Evolutionary conservation across 2,329 filamentous ascomycete genomes (phyloP).

Genomic region (Pseudophaeomoniella oleicola): DNA sequence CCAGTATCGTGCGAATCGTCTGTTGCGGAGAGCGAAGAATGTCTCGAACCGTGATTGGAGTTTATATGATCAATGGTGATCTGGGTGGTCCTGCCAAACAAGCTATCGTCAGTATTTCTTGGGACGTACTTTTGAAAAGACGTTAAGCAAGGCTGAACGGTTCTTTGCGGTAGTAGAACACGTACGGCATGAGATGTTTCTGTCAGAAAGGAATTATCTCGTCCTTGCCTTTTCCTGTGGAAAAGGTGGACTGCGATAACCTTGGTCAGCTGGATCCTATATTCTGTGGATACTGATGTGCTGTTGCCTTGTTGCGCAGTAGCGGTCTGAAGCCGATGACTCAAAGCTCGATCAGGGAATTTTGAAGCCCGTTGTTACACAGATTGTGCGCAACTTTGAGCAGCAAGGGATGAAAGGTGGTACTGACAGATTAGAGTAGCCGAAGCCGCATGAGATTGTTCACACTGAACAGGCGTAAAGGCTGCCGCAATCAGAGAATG

Average conservation of each 20-base stretch:
- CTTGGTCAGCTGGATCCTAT: background rate
- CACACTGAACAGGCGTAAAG: no score
- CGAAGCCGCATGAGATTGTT: background rate
- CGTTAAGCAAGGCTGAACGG: constrained; percentile 1
- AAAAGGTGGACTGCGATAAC: background rate
- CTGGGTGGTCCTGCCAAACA: constrained; percentile 18
- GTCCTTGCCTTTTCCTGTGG: background rate
- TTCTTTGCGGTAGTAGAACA: no score
- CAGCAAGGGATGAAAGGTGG: background rate
- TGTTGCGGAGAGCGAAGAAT: constrained; percentile 25
- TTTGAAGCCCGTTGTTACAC: background rate
- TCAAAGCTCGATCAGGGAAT: background rate
- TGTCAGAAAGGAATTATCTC: constrained; percentile 1
- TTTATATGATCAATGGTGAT: constrained; percentile 25
- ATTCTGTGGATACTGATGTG: no score
- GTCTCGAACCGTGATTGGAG: constrained; percentile 22
- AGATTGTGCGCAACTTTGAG: background rate
- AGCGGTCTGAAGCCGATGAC: background rate
- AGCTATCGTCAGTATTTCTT: no score
- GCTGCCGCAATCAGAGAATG: no score
- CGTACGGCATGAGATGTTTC: constrained; percentile 10
- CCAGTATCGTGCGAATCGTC: constrained; percentile 27
- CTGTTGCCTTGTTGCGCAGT: no score
- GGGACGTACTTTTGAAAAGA: no score
- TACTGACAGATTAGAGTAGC: background rate